Conservation (phyloP, 2,329 filamentous ascomycete genomes). For the Colletotrichum endophyticum region DNA sequence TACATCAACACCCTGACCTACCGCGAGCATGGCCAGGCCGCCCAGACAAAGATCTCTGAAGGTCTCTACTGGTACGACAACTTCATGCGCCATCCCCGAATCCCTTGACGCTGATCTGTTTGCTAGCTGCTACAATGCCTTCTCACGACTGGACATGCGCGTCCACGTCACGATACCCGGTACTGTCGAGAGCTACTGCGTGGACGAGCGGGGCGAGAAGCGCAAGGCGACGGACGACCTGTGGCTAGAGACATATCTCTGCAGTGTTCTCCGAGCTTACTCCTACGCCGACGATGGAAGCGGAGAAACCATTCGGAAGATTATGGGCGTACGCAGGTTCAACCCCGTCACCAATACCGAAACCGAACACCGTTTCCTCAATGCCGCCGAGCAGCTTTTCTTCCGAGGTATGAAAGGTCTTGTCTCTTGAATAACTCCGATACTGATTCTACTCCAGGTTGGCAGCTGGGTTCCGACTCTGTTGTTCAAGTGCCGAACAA, state of each 20-base stretch:
- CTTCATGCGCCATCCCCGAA: conserved; percentile 34
- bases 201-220: conserved; percentile 96
- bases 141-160: conserved; percentile 96
- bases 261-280: conserved; percentile 91
- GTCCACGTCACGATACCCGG: conserved; percentile 97
- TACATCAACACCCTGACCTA: conserved; percentile 99
- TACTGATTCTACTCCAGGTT: conserved; percentile 61
- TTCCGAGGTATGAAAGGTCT: conserved; percentile 71
- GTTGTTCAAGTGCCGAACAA: conserved; percentile 97
- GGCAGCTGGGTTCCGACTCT: conserved; percentile 94
- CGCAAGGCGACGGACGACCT: conserved; percentile 90
- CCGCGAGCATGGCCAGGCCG: conserved; percentile 77
- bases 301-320: conserved; percentile 93
- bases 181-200: conserved; percentile 95
- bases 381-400: conserved; percentile 93
- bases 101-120: neutral
- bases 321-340: conserved; percentile 95
- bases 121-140: conserved; percentile 93
- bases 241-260: conserved; percentile 97
- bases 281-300: conserved; percentile 96
- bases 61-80: conserved; percentile 82
- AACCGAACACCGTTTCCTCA: conserved; percentile 93
- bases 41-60: conserved; percentile 83
- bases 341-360: conserved; percentile 99
- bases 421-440: neutral